Evolutionary conservation across 306 rosid genomes (phyloP), one percentile per base, ranked within the genome.

Genomic region (Spatholobus suberectus): DNA sequence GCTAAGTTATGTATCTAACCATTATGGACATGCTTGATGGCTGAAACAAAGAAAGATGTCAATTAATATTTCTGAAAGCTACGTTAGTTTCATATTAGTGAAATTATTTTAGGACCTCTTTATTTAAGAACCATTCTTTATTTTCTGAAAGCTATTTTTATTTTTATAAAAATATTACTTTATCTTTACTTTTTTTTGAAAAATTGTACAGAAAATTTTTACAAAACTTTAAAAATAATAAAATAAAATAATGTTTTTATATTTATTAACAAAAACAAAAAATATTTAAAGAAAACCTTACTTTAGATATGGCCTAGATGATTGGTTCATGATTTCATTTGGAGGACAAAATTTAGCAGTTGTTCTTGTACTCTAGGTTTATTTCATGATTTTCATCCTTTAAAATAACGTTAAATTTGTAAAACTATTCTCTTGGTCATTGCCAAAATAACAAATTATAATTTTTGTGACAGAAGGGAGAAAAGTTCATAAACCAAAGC

Each of bases 41-140:
- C 21, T 40, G 51, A 75, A 75, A 17, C 54, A 75, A 57, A 75
- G 51, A 32, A 35, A 75, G 54, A 66, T 66, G 47, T 27, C 72
- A n/a, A 66, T n/a, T 4, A 35, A 35, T 34, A 8, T 35, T 8
- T 65, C 71, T 15, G 3, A 65, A 34, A 35, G 3, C 6, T 65
- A 62, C 41, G 34, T 10, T 21, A 47, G 26, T 47, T 46, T 71
- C 59, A 21, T 26, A 6, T 46, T 15, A 7, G 17, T 70, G 23
- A 43, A 26, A 24, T n/a, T 59, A 59, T 32, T 27, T 62, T 62
- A 29, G 69, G 2, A 32, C 24, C 13, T 63, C 11, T 27, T 32
- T 32, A 6, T 34, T 34, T 32, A 63, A 15, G 23, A 29, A 62
- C 2, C 43, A 15, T 29, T 62, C 40, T 26, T 1, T 24, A 58